Conservation (phyloP, 176 grass and related monocot species). For the Guadua angustifolia region DNA sequence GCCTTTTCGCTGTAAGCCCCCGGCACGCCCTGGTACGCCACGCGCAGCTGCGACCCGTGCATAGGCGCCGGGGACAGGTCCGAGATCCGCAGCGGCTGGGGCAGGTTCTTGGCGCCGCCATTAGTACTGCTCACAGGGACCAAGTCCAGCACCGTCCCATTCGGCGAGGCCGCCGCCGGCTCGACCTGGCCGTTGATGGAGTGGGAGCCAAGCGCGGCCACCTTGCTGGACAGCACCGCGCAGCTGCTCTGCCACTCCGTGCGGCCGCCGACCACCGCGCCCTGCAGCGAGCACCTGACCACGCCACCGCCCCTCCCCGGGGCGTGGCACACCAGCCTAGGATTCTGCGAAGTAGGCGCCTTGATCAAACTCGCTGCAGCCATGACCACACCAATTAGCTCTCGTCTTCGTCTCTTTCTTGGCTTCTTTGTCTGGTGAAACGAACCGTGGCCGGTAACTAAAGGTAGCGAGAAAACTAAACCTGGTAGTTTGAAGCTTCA, state of each 20-base stretch:
- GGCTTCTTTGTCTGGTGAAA: background rate
- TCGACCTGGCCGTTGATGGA: slow-evolving; percentile 30
- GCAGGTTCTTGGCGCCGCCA: slow-evolving; percentile 48
- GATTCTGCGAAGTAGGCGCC: slow-evolving; percentile 46
- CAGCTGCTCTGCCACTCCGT: slow-evolving; percentile 87
- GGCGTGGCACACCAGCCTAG: slow-evolving; percentile 31
- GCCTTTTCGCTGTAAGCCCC: slow-evolving; percentile 97
- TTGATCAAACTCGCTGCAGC: slow-evolving; percentile 42
- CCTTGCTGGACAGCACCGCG: slow-evolving; percentile 89
- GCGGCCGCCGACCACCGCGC: slow-evolving; percentile 54
- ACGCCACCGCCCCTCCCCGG: slow-evolving; percentile 32
- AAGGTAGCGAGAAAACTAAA: background rate
- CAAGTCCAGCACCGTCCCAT: slow-evolving; percentile 42
- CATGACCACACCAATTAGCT: slow-evolving; percentile 42
- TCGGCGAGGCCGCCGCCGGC: background rate
- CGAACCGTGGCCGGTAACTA: slow-evolving; percentile 1
- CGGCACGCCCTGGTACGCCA: slow-evolving; percentile 91
- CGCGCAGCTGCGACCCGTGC: slow-evolving; percentile 84
- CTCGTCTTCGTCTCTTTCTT: slow-evolving; percentile 36
- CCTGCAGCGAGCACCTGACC: slow-evolving; percentile 62
- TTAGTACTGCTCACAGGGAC: slow-evolving; percentile 43
- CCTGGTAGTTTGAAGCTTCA: slow-evolving; percentile 40
- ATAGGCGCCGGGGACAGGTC: slow-evolving; percentile 86
- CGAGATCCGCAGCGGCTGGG: slow-evolving; percentile 63
- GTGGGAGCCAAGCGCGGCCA: slow-evolving; percentile 45